Base-by-base conservation (phyloP, 306 rosid genomes). In the Cucurbita maxima region DNA sequence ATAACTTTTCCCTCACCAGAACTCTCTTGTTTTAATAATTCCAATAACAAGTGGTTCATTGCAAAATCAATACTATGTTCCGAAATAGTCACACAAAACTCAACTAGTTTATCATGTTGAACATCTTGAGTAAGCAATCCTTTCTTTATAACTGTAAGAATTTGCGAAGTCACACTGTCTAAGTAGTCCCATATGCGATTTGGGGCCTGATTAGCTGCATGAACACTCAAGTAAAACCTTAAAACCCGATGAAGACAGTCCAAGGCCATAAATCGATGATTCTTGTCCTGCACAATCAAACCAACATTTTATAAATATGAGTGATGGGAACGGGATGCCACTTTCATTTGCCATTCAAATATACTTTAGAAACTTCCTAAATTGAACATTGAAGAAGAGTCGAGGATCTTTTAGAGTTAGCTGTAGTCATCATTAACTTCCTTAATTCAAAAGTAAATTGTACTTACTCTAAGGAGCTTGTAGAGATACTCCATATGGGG, bases 401-500 rank as follows among this genome's bases (percentile, higher is more conserved):
- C 6, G 4, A 48, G 43, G 56, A 47, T 47, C 73, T 68, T 22
- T 68, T 30, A 50, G 48, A 61, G 38, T 61, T 61, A 50, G 10
- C 16, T 34, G 47, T 14, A 70, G 22, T 48, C 47, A 13, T 70
- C 45, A 30, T 70, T 51, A 10, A 50, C 45, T 18, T 48, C 58
- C 74, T 47, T 14, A 70, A 15, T 16, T 43, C 53, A 37, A 56
- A 47, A n/a, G 50, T 48, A n/a, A 50, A 61, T 56, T 38, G 15
- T 78, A 84, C 96, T 79, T 88, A 91, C 99, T 81, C 87, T 88
- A 76, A 95, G 99, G 84, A 82, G 91, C 84, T 88, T 95, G 89
- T 95, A 95, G 58, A 95, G 99, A 79, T 91, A 96, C 81, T 95
- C 99, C 99, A 89, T 95, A 83, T 95, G 99, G 83, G 96, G 79